Base-by-base conservation (phyloP, 345 rosid genomes). In the Bruguiera sexangula region DNA sequence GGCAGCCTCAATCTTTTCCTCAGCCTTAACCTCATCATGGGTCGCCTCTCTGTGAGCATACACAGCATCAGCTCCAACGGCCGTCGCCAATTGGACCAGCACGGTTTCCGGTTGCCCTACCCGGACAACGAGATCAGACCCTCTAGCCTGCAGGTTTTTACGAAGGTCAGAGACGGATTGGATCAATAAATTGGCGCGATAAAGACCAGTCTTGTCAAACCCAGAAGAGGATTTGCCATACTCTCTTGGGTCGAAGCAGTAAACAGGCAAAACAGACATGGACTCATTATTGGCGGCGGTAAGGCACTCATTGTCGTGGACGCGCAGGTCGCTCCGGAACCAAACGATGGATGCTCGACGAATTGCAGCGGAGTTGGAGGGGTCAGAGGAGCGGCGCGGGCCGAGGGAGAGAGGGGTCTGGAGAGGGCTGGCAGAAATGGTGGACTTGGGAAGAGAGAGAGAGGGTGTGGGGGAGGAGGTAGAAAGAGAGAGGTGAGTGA, bases 241-340 rank as follows among this genome's bases (percentile, higher is more conserved):
- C 57, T 92, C 99, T 62, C 95, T 63, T 7, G 99, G 96, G 82
- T 96, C 99, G 70, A 96, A 96, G 80, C 99, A 96, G 73, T 89
- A 96, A 27, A 96, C 99, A 2, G 94, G 97, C 61, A 96, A 76
- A 61, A 92, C 89, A 24, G 99, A 96, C 78, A 90, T 55, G 67
- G 90, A 89, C 71, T 96, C 99, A 6, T 86, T 82, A 76, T 85
- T 86, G 72, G 98, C 99, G 1, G 96, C 65, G 79, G 64, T 83
- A 68, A 96, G 96, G 73, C 85, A 88, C 69, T 92, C 98, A 64
- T 96, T 96, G 82, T 96, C 99, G 58, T 90, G 89, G 65, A 90
- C 89, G 19, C 99, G 97, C 59, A 96, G 82, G 84, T 96, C 99
- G 52, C 88, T 89, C 6, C 99, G 98, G 82, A 92, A 90, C 97